Base-by-base conservation (phyloP, 164 flowering plant genomes). In the Magnolia kwangsiensis region DNA sequence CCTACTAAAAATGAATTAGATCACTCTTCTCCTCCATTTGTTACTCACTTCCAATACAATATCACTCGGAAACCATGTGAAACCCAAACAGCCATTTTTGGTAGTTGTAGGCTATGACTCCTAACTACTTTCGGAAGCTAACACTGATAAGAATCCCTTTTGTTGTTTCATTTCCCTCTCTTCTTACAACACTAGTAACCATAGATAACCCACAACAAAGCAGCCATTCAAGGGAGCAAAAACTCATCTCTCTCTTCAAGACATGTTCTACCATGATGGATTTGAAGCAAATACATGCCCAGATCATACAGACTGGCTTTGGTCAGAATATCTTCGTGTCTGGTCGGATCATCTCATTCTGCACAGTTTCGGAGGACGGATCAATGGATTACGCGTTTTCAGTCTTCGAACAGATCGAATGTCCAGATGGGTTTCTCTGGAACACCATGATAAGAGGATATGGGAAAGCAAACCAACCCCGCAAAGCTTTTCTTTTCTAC, bases 391-490 rank as follows among this genome's bases (percentile, higher is more conserved):
- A 91, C 63, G 90, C 91, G 0, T 79, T 72, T 18, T 80, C 84
- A 0, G 84, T 87, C 37, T 89, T 88, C 77, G 79, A 81, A 7
- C 78, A 74, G 50, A 81, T 87, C 50, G 74, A 80, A 66, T 75
- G 72, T 63, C 90, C 95, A 55, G 90, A 89, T 85, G 88, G 87
- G 83, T 89, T 90, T 80, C 55, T 87, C 14, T 88, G 89, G 91
- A 89, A 86, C 69, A 86, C 90, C n/a, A 85, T 91, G 88, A 89
- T 91, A 65, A 84, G 91, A 72, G 91, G 91, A 18, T 82, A 86
- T 69, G 89, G 83, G 16, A 84, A 78, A 63, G 77, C 78, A 3
- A 75, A 59, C 59, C 69, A 77, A 11, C 79, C 82, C 6, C 71
- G 64, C 16, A 80, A 76, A 37, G 86, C 85, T 61, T 81, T 91